phyloP scores from a whole-genome alignment of 345 rosid genomes.

The Melastoma malabathricum region DNA sequence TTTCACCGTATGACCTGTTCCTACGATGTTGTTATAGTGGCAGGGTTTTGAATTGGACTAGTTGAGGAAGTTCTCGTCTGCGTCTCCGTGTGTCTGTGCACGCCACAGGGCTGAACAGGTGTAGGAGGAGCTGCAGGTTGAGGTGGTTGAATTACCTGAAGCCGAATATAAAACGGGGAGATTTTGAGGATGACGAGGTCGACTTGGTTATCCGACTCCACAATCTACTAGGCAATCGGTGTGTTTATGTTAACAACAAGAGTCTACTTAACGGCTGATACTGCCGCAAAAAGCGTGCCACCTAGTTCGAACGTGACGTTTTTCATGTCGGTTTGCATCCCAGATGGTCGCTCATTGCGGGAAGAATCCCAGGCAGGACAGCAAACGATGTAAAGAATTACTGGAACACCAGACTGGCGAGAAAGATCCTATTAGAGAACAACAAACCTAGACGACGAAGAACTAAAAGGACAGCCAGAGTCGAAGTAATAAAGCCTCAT shows the following conservation, averaged over 20 bases:
- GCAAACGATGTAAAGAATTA: constrained; percentile 18
- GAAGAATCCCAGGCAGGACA: constrained; percentile 20
- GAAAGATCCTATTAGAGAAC: background rate
- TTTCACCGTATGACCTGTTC: too few species aligned
- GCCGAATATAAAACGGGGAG: constrained; percentile 43
- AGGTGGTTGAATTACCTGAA: constrained; percentile 54
- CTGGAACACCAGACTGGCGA: constrained; percentile 10
- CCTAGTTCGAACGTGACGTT: too few species aligned
- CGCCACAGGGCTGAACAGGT: constrained; percentile 36
- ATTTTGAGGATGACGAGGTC: constrained; percentile 35
- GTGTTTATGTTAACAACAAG: background rate
- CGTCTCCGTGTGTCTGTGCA: too few species aligned
- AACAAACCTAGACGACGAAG: too few species aligned
- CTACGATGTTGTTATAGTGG: too few species aligned
- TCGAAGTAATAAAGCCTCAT: constrained; percentile 3
- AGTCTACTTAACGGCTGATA: too few species aligned
- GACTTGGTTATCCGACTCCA: constrained; percentile 48
- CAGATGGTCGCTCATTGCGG: constrained; percentile 23
- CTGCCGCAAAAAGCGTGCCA: too few species aligned
- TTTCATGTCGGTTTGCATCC: too few species aligned
- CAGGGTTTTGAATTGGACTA: too few species aligned
- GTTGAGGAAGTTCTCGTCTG: too few species aligned
- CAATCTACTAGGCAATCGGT: constrained; percentile 49
- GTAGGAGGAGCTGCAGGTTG: constrained; percentile 52
- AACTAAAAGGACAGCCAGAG: background rate